Evolutionary conservation across 2,329 filamentous ascomycete genomes (phyloP).

Genomic region (Sporothrix globosa): DNA sequence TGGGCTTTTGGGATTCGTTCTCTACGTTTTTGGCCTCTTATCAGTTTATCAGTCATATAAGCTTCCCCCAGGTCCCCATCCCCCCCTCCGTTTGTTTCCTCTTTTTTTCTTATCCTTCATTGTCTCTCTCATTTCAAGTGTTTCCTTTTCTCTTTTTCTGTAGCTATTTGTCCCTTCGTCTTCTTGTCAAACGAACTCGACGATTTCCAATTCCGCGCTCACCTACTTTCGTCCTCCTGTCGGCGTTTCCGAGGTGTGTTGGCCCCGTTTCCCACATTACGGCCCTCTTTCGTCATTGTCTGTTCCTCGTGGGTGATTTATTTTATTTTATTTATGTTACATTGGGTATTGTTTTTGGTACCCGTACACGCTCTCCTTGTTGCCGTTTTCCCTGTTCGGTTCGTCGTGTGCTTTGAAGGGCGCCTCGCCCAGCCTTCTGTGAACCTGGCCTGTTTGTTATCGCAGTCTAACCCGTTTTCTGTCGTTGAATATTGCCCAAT

Average conservation of each 20-base stretch:
- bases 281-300: constrained; percentile 4
- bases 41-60: constrained; percentile 32
- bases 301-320: neutral
- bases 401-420: neutral
- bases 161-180: neutral
- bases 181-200: neutral
- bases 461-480: constrained; percentile 30
- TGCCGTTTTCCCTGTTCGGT: neutral
- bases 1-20: constrained; percentile 9
- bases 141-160: constrained; percentile 4
- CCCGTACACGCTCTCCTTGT: neutral
- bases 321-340: neutral
- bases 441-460: constrained; percentile 13
- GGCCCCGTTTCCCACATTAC: constrained; percentile 1
- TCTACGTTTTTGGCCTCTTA: constrained; percentile 1
- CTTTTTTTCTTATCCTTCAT: neutral
- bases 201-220: constrained; percentile 6
- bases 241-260: constrained; percentile 27
- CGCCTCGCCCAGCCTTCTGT: neutral
- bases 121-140: neutral
- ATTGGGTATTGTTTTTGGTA: neutral
- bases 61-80: constrained; percentile 20
- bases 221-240: constrained; percentile 16
- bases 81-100: neutral
- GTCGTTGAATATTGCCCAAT: neutral